Evolutionary conservation across 2,329 filamentous ascomycete species (phyloP).

Genomic region (Delphinella strobiligena): DNA sequence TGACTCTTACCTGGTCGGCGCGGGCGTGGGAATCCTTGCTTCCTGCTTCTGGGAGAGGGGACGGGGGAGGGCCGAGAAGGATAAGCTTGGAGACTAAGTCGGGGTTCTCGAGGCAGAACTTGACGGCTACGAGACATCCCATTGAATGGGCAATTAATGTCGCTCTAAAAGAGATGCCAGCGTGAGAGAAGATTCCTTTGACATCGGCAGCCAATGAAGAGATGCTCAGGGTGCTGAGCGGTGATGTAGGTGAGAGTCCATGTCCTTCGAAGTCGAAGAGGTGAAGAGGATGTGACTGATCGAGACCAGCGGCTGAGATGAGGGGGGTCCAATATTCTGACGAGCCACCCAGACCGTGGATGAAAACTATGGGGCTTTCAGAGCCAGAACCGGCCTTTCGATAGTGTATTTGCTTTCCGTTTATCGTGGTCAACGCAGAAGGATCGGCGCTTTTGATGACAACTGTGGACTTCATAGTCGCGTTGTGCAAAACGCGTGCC

Average conservation of each 20-base stretch:
- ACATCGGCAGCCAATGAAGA: slow-evolving; percentile 33
- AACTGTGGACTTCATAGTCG: not conserved
- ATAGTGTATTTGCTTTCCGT: slow-evolving; percentile 3
- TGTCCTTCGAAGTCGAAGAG: slow-evolving; percentile 46
- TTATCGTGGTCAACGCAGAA: not conserved
- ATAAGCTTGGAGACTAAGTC: slow-evolving; percentile 32
- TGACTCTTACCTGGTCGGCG: slow-evolving; percentile 29
- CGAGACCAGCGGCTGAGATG: slow-evolving; percentile 23
- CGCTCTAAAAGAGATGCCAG: slow-evolving; percentile 18
- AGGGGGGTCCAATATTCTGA: slow-evolving; percentile 35
- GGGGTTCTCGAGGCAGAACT: slow-evolving; percentile 29
- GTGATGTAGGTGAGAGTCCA: slow-evolving; percentile 40
- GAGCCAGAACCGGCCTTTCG: not conserved
- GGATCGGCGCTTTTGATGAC: not conserved
- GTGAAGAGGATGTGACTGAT: slow-evolving; percentile 8
- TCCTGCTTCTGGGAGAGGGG: slow-evolving; percentile 29
- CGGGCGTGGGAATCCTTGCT: slow-evolving; percentile 20
- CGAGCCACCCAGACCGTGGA: slow-evolving; percentile 44
- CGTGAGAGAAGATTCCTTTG: slow-evolving; percentile 24
- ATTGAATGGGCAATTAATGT: slow-evolving; percentile 41
- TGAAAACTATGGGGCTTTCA: slow-evolving; percentile 29
- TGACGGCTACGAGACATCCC: slow-evolving; percentile 37
- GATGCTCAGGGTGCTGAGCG: slow-evolving; percentile 31
- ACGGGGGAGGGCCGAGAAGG: slow-evolving; percentile 36
- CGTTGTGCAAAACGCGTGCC: not conserved